Percentiles rank a stretch among this genome's conserved stretches.
These are phyloP conservation scores for Sphagnum fallax DNA, from an alignment of 228 moss, liverwort and hornwort species.

Conservation along the genomic window DNA sequence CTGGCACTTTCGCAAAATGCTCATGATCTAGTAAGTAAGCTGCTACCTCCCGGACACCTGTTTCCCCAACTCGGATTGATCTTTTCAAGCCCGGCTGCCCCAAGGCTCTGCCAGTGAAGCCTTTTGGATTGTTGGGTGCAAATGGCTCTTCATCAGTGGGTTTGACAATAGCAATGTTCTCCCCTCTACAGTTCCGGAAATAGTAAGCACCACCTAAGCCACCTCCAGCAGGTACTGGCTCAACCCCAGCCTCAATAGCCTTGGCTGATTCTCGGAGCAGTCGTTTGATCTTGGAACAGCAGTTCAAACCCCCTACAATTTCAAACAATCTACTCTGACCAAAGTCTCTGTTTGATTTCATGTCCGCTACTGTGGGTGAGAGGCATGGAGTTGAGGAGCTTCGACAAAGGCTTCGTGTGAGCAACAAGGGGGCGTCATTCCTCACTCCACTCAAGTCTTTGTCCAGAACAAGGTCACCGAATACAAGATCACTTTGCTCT, in stretches of 20 bases:
- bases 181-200: conserved; percentile 62
- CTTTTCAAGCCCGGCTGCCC: conserved; percentile 85
- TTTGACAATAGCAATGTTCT: conserved; percentile 73
- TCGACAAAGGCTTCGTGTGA: conserved; percentile 59
- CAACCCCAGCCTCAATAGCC: conserved; percentile 69
- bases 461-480: conserved; percentile 70
- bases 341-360: conserved; percentile 15
- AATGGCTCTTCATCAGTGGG: conserved; percentile 97
- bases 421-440: conserved; percentile 75
- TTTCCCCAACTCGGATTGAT: conserved; percentile 93
- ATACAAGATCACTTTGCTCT: conserved; percentile 70
- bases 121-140: conserved; percentile 93
- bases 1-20: conserved; percentile 77
- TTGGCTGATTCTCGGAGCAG: conserved; percentile 64
- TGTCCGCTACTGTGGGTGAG: conserved; percentile 40
- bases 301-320: conserved; percentile 57
- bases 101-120: conserved; percentile 68
- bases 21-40: conserved; percentile 83
- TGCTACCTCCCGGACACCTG: conserved; percentile 88
- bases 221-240: conserved; percentile 51
- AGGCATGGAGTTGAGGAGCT: conserved; percentile 89
- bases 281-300: conserved; percentile 39
- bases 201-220: conserved; percentile 90
- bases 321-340: conserved; percentile 49
- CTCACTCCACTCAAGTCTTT: conserved; percentile 80